Base-by-base conservation (phyloP, 2,329 filamentous ascomycete species). In the Talaromyces piceae region DNA sequence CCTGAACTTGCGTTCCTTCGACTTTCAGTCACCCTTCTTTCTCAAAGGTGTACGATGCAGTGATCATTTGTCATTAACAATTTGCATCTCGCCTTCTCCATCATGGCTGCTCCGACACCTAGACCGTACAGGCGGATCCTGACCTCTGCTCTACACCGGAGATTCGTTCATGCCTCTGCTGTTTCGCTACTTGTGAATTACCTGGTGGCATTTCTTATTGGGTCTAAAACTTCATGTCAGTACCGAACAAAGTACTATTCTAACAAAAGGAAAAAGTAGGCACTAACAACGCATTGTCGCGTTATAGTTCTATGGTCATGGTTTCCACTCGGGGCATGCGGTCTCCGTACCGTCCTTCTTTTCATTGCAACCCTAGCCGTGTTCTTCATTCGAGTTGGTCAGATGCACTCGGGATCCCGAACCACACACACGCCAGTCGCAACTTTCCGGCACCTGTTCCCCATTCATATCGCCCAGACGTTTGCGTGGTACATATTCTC, bases 361-460 rank as follows among this genome's bases (percentile, higher is more conserved):
- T 91, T 91, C 71, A 73, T 87, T 55, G 86, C 84, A 59, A 83
- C 82, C 54, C 80, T 96, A 54, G 75, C 82, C 51, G 79, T 96
- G 58, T 87, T 95, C 71, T 79, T 95, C 59, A 80, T 96, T 47
- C 88, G 91, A 62, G 88, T 96, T 62, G 83, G 86, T 41, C 86
- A 91, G 67, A 83, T 90, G 69, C 88, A 91, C 64, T 78, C 87
- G 56, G 87, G 86, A 59, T 67, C 80, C 53, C 80, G 87, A 63
- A 91, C 87, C 16, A 85, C 87, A 33, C 74, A 77, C 52, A 88
- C 86, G 3, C 77, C 81, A 44, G 76, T 85, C 59, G 75, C 85
- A 53, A 86, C 82, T 6, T 78, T 91, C 50, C 71, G 70, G 50
- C 76, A 76, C 55, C 72, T 82, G 8, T 68, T 83, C 22, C 80